Percentiles rank a stretch among this genome's conserved stretches.
Evolutionary conservation across 1,139 yeast genomes (phyloP).

Genomic region (Yamadazyma mexicana): DNA sequence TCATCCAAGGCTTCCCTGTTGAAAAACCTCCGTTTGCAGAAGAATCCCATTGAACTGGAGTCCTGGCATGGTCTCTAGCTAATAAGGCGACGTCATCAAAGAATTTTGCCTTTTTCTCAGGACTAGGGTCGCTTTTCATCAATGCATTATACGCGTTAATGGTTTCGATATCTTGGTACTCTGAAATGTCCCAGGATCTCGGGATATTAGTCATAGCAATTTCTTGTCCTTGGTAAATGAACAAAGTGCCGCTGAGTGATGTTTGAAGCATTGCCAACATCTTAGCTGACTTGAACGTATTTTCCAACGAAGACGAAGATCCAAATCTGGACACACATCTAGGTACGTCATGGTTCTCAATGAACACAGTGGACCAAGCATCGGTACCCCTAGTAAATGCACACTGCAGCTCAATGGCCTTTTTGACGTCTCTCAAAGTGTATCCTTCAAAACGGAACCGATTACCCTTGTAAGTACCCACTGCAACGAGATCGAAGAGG

Average conservation of each 20-base stretch:
- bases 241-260: conserved; percentile 53
- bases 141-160: conserved; percentile 38
- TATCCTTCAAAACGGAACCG: conserved; percentile 26
- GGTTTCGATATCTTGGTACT: conserved; percentile 50
- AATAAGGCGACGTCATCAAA: conserved; percentile 33
- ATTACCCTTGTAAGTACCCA: conserved; percentile 37
- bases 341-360: conserved; percentile 60
- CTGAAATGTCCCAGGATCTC: conserved; percentile 44
- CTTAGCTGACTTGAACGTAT: conserved; percentile 37
- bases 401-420: neutral
- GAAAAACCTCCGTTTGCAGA: conserved; percentile 48
- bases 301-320: conserved; percentile 30
- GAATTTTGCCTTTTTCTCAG: conserved; percentile 23
- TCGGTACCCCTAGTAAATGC: conserved; percentile 46
- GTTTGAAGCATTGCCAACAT: conserved; percentile 45
- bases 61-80: conserved; percentile 54
- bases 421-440: conserved; percentile 4
- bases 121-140: conserved; percentile 28
- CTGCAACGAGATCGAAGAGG: conserved; percentile 44
- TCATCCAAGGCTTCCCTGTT: conserved; percentile 53
- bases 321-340: conserved; percentile 53
- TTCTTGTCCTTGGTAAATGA: conserved; percentile 60
- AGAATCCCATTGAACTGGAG: conserved; percentile 58
- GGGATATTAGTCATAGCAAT: conserved; percentile 53
- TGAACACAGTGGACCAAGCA: conserved; percentile 54